Base-by-base conservation (phyloP, 139 green algal species). In the Trebouxia sp. region DNA sequence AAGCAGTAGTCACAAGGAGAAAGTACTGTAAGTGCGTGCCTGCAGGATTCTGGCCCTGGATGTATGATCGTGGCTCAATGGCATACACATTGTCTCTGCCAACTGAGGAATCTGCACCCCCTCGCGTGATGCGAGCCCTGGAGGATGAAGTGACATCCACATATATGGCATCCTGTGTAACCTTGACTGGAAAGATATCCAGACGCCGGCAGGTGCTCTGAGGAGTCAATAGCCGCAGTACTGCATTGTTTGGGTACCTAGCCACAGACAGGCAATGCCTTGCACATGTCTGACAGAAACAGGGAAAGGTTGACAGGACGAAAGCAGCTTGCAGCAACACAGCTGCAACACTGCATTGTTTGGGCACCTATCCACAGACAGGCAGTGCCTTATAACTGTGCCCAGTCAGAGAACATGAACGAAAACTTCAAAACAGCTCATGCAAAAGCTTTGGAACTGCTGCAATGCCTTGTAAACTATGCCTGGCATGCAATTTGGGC, bases 21-120 rank as follows among this genome's bases (percentile, higher is more conserved):
- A 41, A 65, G n/a, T 28, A 26, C 11, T 5, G 45, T n/a, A 66
- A 30, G 74, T 28, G 11, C 37, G 48, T 24, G 66, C 43, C 62
- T 41, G 51, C 20, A 41, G 78, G 65, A 11, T 67, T 50, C 20
- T 47, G 35, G 26, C 79, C 79, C 84, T 98, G 93, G 51, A 97
- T 89, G 88, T 98, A 98, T n/a, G 94, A 83, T 10, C 83, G 91
- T 41, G 93, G 93, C 86, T 98, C 87, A 48, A 92, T n/a, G 0
- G 84, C 90, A 81, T 95, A 98, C 39, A 98, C 93, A 83, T 99
- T 98, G 90, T 98, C 98, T 86, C 92, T 92, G 84, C 98, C 96
- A 24, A 95, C 78, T 9, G 91, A 96, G 28, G 95, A 97, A 79
- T 93, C 92, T 22, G 92, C 89, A 38, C 90, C 90, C 51, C 90